Conservation (phyloP, 2,329 filamentous ascomycete genomes). For the Alternaria sp. region DNA sequence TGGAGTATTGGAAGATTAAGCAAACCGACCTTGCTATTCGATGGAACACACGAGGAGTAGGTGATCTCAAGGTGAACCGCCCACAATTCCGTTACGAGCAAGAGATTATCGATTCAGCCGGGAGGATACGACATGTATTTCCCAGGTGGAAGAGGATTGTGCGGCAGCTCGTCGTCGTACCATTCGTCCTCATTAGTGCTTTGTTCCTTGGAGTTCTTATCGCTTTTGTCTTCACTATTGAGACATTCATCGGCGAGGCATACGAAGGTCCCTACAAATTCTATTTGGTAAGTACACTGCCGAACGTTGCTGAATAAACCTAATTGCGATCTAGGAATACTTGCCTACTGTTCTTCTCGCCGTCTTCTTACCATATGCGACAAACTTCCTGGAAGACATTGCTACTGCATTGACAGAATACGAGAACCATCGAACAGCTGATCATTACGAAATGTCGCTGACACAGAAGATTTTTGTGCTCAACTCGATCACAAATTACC, state of each 20-base stretch:
- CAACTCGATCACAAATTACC: slow-evolving; percentile 48
- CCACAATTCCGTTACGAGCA: slow-evolving; percentile 41
- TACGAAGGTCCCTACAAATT: slow-evolving; percentile 46
- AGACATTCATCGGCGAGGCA: slow-evolving; percentile 46
- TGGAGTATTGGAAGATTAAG: slow-evolving; percentile 49
- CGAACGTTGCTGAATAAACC: not conserved
- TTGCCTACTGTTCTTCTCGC: slow-evolving; percentile 45
- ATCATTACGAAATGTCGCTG: slow-evolving; percentile 45
- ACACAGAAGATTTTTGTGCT: slow-evolving; percentile 49
- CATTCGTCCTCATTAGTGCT: slow-evolving; percentile 42
- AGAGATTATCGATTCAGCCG: slow-evolving; percentile 35
- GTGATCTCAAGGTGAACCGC: slow-evolving; percentile 41
- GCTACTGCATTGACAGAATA: slow-evolving; percentile 44
- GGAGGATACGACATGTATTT: slow-evolving; percentile 38
- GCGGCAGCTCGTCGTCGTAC: slow-evolving; percentile 42
- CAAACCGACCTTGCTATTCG: slow-evolving; percentile 45
- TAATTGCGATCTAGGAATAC: slow-evolving; percentile 39
- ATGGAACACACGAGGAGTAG: slow-evolving; percentile 45
- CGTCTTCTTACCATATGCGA: slow-evolving; percentile 42
- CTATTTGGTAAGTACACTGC: slow-evolving; percentile 30
- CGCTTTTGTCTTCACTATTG: slow-evolving; percentile 41
- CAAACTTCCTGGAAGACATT: slow-evolving; percentile 35
- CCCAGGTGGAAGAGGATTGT: slow-evolving; percentile 43
- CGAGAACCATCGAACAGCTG: slow-evolving; percentile 46
- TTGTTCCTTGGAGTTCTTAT: slow-evolving; percentile 41